phyloP scores from a whole-genome alignment of 1,139 yeast species.

The Yamadazyma friedrichii region DNA sequence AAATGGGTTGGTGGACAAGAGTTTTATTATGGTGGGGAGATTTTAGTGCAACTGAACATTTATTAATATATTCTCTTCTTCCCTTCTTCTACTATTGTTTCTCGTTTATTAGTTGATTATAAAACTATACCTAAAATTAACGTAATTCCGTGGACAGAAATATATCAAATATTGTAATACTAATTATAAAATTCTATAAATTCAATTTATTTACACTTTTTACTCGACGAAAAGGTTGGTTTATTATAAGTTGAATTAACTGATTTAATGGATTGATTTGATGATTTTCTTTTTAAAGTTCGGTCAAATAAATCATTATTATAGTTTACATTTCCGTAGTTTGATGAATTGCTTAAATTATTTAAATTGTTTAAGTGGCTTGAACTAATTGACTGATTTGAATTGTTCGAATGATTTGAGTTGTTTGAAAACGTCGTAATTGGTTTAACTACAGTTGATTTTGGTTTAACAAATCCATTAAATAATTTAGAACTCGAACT shows the following conservation, averaged over 20 bases:
- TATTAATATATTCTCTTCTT: slow-evolving; percentile 17
- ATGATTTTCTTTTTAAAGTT: slow-evolving; percentile 4
- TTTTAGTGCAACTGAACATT: slow-evolving; percentile 44
- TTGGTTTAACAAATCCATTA: slow-evolving; percentile 6
- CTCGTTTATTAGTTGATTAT: too few relatives aligned
- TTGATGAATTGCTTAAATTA: background rate
- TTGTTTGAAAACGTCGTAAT: slow-evolving; percentile 1
- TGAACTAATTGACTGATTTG: background rate
- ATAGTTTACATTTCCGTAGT: background rate
- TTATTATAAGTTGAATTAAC: slow-evolving; percentile 25
- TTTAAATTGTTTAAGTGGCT: background rate
- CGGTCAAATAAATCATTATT: background rate
- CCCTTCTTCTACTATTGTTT: background rate
- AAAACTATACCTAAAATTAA: too few relatives aligned
- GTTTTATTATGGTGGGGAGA: slow-evolving; percentile 40
- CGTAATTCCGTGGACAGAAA: too few relatives aligned
- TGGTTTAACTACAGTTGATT: slow-evolving; percentile 3
- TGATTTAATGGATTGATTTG: slow-evolving; percentile 6
- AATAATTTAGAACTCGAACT: background rate
- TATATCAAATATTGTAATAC: too few relatives aligned
- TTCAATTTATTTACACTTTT: slow-evolving; percentile 21
- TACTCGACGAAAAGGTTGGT: slow-evolving; percentile 49
- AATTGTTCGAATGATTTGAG: background rate
- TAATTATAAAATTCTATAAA: background rate
- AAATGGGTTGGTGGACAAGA: slow-evolving; percentile 58